phyloP scores from a whole-genome alignment of 2,329 filamentous ascomycete genomes.

The Mycogone perniciosa region DNA sequence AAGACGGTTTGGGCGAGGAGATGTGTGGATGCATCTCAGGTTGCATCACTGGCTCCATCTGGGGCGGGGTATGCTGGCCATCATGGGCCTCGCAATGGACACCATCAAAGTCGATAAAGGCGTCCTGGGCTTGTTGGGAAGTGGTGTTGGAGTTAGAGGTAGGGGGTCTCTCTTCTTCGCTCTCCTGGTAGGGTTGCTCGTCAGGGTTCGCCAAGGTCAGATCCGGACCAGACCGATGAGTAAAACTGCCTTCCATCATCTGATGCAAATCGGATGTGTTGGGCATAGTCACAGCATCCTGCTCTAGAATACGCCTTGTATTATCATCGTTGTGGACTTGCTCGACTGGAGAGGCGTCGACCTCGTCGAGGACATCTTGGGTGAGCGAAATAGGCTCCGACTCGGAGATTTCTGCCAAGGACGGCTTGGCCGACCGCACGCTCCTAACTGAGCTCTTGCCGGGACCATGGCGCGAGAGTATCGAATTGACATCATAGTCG shows the following conservation, averaged over 20 bases:
- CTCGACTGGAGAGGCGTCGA: conserved; percentile 37
- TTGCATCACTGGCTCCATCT: conserved; percentile 8
- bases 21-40: conserved; percentile 6
- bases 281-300: conserved; percentile 26
- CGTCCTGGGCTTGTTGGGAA: conserved; percentile 57
- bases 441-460: conserved; percentile 50
- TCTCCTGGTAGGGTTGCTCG: conserved; percentile 14
- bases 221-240: conserved; percentile 1
- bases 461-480: conserved; percentile 45
- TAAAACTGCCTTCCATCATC: conserved; percentile 25
- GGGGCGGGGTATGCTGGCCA: conserved; percentile 16
- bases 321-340: conserved; percentile 25
- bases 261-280: conserved; percentile 28
- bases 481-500: conserved; percentile 35
- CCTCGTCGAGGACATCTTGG: conserved; percentile 47
- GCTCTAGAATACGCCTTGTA: conserved; percentile 19
- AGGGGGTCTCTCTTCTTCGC: conserved; percentile 20
- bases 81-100: conserved; percentile 61
- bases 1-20: too few relatives aligned
- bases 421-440: conserved; percentile 43
- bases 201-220: conserved; percentile 11
- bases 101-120: conserved; percentile 78
- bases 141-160: conserved; percentile 55
- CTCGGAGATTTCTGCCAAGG: conserved; percentile 52
- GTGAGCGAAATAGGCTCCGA: conserved; percentile 47